Base-by-base conservation (phyloP, 306 rosid genomes). In the Quillaja saponaria region DNA sequence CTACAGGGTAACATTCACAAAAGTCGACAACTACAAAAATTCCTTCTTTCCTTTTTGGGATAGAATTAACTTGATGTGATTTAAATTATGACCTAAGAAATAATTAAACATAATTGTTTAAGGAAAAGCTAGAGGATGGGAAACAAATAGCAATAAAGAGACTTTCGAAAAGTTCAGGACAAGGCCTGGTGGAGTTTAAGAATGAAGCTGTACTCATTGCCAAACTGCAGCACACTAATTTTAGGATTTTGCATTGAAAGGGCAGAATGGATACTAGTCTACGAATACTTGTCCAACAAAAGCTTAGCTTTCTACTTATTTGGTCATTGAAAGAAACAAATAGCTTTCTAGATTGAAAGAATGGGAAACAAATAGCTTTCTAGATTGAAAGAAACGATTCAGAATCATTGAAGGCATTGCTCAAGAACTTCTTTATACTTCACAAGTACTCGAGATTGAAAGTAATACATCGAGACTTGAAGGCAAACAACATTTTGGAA, bases 401-500 rank as follows among this genome's bases (percentile, higher is more conserved):
- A 34, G 34, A 64, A 74, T 79, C n/a, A 79, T 66, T 13, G 74
- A 57, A 50, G 83, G 77, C 21, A 41, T 67, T 66, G 67, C 82
- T 63, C 75, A 67, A 52, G 76, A 73, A 59, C 53, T 81, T 12
- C 11, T 69, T 9, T 81, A 77, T 71, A n/a, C 59, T 73, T 3
- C 78, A 77, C 34, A 66, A 57, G 18, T 73, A 73, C 46, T 81
- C 82, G 1, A 78, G 84, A 39, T 34, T 72, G 13, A 80, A 42
- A 54, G 76, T 80, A 60, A 72, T 80, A 58, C 85, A 76, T 37
- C 56, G 71, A 13, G 78, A 81, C 34, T 21, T 77, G 44, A 81
- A 81, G 58, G 77, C 86, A 6, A 31, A 76, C 44, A 77, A 78
- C 34, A 56, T 66, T 21, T 61, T 74, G n/a, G n/a, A n/a, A n/a